Conservation (phyloP, 2,329 filamentous ascomycete species). For the Exophiala sp. region DNA sequence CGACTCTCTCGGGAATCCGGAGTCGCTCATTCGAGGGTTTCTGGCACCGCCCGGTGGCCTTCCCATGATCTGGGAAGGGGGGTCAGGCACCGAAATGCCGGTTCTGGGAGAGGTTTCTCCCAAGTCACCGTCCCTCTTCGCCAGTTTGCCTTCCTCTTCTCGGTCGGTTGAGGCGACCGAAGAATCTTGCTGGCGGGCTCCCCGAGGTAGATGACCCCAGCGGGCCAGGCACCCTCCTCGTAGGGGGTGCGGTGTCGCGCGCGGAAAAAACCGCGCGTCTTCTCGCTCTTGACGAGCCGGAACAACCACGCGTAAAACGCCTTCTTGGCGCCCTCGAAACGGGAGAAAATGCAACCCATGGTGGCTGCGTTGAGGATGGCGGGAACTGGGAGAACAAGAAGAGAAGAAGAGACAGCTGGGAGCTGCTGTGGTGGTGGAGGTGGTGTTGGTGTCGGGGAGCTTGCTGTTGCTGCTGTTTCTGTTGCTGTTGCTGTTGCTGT, state of each 20-base stretch:
- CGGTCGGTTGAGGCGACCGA: not conserved
- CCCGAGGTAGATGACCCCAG: not conserved
- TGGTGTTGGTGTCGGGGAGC: slow-evolving; percentile 3
- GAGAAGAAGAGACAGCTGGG: not conserved
- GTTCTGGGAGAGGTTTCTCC: not conserved
- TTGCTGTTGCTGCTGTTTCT: slow-evolving; percentile 1
- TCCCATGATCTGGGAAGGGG: too few relatives aligned
- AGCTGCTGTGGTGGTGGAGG: not conserved
- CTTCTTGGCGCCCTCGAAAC: not conserved
- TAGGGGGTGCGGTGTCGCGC: not conserved
- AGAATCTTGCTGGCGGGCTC: not conserved
- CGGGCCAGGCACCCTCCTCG: not conserved
- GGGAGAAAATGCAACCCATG: not conserved
- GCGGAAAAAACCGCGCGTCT: not conserved
- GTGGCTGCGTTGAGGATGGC: not conserved
- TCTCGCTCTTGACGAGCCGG: not conserved
- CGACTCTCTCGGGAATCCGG: too few relatives aligned
- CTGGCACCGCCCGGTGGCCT: too few relatives aligned
- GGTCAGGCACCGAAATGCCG: not conserved
- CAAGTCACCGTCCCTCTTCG: not conserved
- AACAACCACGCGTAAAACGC: not conserved
- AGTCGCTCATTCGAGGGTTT: too few relatives aligned
- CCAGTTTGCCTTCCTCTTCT: not conserved
- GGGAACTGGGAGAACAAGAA: not conserved
- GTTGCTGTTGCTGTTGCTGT: not conserved